phyloP scores from a whole-genome alignment of 805 yeast genomes.

The Candida germanica region DNA sequence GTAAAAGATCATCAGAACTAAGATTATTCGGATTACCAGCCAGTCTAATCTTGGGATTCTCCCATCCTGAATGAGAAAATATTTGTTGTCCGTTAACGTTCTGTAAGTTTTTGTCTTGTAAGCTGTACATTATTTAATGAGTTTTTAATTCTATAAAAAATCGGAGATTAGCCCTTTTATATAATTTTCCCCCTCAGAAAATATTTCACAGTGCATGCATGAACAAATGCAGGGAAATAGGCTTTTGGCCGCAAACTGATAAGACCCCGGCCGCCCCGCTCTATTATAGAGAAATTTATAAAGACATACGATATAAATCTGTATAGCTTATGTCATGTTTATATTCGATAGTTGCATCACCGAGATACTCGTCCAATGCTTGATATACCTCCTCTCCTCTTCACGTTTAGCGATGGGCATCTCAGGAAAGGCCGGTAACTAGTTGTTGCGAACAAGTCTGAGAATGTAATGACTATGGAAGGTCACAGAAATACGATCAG shows the following conservation, averaged over 20 bases:
- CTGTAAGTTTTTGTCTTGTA: slow-evolving; percentile 8
- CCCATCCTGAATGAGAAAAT: slow-evolving; percentile 14
- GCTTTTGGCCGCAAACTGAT: no score
- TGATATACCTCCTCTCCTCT: no score
- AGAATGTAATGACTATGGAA: neutral
- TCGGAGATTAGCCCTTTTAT: slow-evolving; percentile 9
- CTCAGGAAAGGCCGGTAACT: neutral
- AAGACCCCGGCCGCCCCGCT: no score
- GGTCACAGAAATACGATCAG: neutral
- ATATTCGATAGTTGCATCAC: no score
- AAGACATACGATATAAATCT: no score
- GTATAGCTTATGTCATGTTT: no score
- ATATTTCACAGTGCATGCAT: slow-evolving; percentile 2
- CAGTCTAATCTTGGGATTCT: slow-evolving; percentile 13
- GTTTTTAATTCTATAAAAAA: neutral
- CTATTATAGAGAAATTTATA: no score
- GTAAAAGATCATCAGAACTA: slow-evolving; percentile 14
- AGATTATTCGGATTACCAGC: slow-evolving; percentile 13
- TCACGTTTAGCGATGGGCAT: neutral
- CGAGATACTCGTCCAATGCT: no score
- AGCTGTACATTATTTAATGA: slow-evolving; percentile 3
- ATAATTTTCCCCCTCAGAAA: slow-evolving; percentile 8
- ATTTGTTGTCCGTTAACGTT: slow-evolving; percentile 15
- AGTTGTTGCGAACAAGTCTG: neutral
- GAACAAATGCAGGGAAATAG: neutral